Percentiles rank a stretch among this genome's conserved stretches.
phyloP scores from a whole-genome alignment of 78 protist species.

The Dictyostelium discoideum region DNA sequence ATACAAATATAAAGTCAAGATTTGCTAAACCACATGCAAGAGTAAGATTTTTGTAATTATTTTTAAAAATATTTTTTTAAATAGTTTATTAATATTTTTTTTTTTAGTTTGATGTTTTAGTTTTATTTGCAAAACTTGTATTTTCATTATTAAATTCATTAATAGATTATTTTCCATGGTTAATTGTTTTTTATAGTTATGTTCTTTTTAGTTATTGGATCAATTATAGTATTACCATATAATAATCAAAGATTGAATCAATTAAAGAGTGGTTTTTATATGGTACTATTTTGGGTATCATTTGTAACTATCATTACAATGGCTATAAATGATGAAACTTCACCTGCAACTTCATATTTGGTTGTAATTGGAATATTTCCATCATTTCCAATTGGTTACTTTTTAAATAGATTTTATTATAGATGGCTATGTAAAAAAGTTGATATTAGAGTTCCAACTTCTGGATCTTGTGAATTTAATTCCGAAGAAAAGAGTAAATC shows the following conservation, averaged over 20 bases:
- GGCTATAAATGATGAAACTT: neutral
- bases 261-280: conserved; percentile 69
- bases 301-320: conserved; percentile 1
- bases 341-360: conserved; percentile 15
- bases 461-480: neutral
- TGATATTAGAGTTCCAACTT: neutral
- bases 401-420: conserved; percentile 4
- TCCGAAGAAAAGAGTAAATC: neutral
- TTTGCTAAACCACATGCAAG: conserved; percentile 80
- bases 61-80: too few species aligned
- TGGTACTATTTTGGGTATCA: conserved; percentile 29
- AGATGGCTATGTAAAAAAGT: neutral
- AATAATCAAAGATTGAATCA: conserved; percentile 67
- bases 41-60: conserved; percentile 12
- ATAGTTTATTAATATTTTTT: neutral
- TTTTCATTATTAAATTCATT: conserved; percentile 51
- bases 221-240: conserved; percentile 46
- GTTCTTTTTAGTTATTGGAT: conserved; percentile 37
- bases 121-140: conserved; percentile 47
- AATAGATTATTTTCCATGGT: conserved; percentile 22
- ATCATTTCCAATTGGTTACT: conserved; percentile 46
- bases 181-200: conserved; percentile 35
- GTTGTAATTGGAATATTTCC: conserved; percentile 27
- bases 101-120: conserved; percentile 37
- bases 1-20: conserved; percentile 13